These are phyloP conservation scores for Pseudopithomyces chartarum DNA, from an alignment of 2,329 filamentous ascomycete genomes.

Conservation along the genomic window DNA sequence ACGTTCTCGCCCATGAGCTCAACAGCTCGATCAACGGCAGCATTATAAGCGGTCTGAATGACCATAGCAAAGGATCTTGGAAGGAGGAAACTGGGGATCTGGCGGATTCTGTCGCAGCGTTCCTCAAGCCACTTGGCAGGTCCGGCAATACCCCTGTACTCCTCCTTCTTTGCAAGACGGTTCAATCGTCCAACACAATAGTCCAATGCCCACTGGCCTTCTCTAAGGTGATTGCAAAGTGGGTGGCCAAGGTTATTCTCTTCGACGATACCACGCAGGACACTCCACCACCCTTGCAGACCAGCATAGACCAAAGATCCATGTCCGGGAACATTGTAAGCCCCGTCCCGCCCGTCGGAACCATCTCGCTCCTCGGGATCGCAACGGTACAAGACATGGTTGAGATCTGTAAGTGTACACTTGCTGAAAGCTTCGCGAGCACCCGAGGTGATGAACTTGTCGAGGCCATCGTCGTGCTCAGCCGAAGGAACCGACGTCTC, in stretches of 20 bases:
- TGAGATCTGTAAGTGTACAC: constrained; percentile 80
- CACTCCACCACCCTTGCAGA: constrained; percentile 98
- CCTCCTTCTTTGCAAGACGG: constrained; percentile 66
- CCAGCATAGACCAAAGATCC: constrained; percentile 91
- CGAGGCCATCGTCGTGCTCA: constrained; percentile 81
- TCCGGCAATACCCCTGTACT: constrained; percentile 66
- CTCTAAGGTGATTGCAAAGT: constrained; percentile 87
- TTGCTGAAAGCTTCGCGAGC: constrained; percentile 77
- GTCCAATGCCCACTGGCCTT: constrained; percentile 91
- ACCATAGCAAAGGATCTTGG: constrained; percentile 93
- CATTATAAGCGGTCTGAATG: constrained; percentile 83
- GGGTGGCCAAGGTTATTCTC: constrained; percentile 93
- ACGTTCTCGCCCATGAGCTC: constrained; percentile 80
- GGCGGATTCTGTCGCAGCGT: constrained; percentile 83
- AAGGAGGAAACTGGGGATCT: constrained; percentile 84
- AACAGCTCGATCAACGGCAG: constrained; percentile 77
- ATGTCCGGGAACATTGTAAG: constrained; percentile 82
- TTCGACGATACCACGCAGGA: constrained; percentile 80
- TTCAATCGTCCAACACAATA: constrained; percentile 82
- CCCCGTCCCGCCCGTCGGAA: constrained; percentile 80
- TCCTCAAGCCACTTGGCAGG: constrained; percentile 80
- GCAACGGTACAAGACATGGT: constrained; percentile 88
- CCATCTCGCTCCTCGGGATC: constrained; percentile 86
- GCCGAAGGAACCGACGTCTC: constrained; percentile 94
- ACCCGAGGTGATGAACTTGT: constrained; percentile 83